These are phyloP conservation scores for Xylariaceae sp. DNA, from an alignment of 2,329 filamentous ascomycete species.

Conservation along the genomic window DNA sequence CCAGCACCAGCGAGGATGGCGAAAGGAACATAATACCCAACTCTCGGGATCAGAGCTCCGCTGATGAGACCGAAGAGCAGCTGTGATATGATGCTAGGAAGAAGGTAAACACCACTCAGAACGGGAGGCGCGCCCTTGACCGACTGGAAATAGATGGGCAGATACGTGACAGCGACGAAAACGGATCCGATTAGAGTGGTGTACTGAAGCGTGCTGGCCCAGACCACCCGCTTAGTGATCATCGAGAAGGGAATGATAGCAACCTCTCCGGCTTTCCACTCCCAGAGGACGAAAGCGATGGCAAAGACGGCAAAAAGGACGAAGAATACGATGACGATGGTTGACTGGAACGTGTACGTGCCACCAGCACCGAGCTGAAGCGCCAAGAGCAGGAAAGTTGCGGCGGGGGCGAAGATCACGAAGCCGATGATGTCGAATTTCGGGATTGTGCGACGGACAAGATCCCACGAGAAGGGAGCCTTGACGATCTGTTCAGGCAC, in stretches of 20 bases:
- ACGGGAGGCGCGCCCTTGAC: constrained; percentile 28
- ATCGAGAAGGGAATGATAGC: constrained; percentile 49
- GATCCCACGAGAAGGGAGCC: constrained; percentile 20
- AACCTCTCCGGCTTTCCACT: constrained; percentile 39
- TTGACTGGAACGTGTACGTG: constrained; percentile 36
- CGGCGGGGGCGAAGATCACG: constrained; percentile 38
- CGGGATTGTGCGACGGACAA: constrained; percentile 27
- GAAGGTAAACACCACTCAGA: constrained; percentile 32
- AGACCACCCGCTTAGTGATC: constrained; percentile 40
- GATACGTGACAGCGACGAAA: constrained; percentile 33
- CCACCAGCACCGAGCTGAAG: constrained; percentile 42
- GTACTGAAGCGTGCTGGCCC: constrained; percentile 37
- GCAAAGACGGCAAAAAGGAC: constrained; percentile 32
- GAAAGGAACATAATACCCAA: constrained; percentile 30
- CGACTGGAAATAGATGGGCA: constrained; percentile 33
- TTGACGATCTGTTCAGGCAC: constrained; percentile 37
- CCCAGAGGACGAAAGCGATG: constrained; percentile 39
- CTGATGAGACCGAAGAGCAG: constrained; percentile 57
- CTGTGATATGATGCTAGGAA: constrained; percentile 29
- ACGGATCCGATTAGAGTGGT: constrained; percentile 42
- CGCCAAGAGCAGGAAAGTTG: constrained; percentile 42
- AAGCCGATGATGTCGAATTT: constrained; percentile 42
- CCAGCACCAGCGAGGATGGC: constrained; percentile 21
- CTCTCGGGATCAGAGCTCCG: constrained; percentile 21
- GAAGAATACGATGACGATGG: constrained; percentile 39